These are phyloP conservation scores for Chaetoceros muelleri DNA, from an alignment of 108 stramenopile genomes.

Conservation along the genomic window DNA sequence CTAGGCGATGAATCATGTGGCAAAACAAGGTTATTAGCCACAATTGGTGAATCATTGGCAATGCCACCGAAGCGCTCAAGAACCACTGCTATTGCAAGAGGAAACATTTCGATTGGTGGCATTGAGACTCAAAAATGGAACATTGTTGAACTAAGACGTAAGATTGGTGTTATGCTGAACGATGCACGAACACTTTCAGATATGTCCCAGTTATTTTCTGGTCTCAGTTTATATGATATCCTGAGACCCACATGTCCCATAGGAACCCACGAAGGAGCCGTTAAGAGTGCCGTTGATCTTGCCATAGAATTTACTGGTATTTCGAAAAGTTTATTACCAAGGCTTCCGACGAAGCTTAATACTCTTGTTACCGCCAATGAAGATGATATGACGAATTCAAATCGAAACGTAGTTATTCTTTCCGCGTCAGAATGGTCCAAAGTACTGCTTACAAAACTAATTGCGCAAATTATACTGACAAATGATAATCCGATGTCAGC, in stretches of 20 bases:
- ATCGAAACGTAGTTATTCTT: slow-evolving; percentile 10
- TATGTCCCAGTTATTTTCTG: slow-evolving; percentile 47
- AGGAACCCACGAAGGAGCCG: background rate
- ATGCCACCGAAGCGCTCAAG: slow-evolving; percentile 46
- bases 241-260: slow-evolving; percentile 52
- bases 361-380: slow-evolving; percentile 73
- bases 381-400: slow-evolving; percentile 52
- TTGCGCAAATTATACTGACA: slow-evolving; percentile 67
- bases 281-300: slow-evolving; percentile 1
- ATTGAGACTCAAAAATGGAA: slow-evolving; percentile 73
- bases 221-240: slow-evolving; percentile 69
- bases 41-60: slow-evolving; percentile 60
- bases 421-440: slow-evolving; percentile 84
- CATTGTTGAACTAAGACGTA: slow-evolving; percentile 38
- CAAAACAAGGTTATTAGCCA: slow-evolving; percentile 66
- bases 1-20: slow-evolving; percentile 70
- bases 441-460: slow-evolving; percentile 52
- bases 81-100: slow-evolving; percentile 60
- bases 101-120: slow-evolving; percentile 47
- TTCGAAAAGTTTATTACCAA: slow-evolving; percentile 36
- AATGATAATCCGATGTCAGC: slow-evolving; percentile 49
- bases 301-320: slow-evolving; percentile 54
- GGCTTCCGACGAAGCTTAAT: slow-evolving; percentile 59
- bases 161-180: slow-evolving; percentile 60
- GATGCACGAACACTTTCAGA: slow-evolving; percentile 61